phyloP scores from a whole-genome alignment of 139 green algal species.

The Closterium sp. region DNA sequence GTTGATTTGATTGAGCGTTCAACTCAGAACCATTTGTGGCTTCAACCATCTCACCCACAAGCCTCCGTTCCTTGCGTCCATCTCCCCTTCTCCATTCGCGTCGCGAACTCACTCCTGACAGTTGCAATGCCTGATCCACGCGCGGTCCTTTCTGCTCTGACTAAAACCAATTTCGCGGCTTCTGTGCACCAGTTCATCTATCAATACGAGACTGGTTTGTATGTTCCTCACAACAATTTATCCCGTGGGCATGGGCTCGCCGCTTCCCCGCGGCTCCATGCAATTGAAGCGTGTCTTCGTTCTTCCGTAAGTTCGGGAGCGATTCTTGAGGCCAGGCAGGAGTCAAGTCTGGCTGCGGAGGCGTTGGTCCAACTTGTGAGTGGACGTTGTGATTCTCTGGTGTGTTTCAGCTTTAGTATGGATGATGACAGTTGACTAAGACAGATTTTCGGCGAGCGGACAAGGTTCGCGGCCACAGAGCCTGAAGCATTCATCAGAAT shows the following conservation, averaged over 20 bases:
- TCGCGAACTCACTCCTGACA: neutral
- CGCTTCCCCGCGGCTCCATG: neutral
- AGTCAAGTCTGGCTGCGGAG: neutral
- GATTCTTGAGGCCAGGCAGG: neutral
- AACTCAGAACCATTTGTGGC: no score
- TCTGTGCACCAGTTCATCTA: neutral
- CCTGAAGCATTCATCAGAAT: neutral
- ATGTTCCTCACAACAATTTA: neutral
- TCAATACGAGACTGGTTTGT: neutral
- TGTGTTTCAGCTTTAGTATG: neutral
- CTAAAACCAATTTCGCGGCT: neutral
- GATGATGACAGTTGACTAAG: neutral
- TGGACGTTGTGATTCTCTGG: neutral
- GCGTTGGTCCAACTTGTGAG: neutral
- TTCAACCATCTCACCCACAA: neutral
- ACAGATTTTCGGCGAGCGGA: neutral
- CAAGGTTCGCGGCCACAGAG: neutral
- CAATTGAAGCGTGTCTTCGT: neutral
- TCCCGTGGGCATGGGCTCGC: neutral
- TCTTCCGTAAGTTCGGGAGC: neutral
- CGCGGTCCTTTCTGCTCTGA: neutral
- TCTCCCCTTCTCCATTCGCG: neutral
- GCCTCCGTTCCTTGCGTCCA: neutral
- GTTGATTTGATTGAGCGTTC: no score
- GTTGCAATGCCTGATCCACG: neutral